Evolutionary conservation across 2,329 filamentous ascomycete species (phyloP), one percentile per base, ranked within the genome.

Genomic region (Colletotrichum filicis): DNA sequence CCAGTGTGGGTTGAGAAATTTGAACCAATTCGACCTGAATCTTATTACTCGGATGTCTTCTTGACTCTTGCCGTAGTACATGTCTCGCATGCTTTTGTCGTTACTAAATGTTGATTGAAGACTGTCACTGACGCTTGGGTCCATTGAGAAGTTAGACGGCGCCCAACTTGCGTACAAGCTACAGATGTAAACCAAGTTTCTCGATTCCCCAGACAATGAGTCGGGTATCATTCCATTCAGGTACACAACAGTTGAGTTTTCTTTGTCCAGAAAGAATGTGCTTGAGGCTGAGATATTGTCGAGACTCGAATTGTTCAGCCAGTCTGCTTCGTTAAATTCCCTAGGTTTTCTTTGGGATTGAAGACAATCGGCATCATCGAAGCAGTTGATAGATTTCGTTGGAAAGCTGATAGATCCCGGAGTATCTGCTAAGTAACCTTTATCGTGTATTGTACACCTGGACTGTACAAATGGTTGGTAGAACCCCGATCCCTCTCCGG

Each of bases 401-500:
- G 62, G 68, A 2, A 35, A 71, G 4, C n/a, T 16, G 42, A 46
- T 19, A 46, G 42, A 46, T n/a, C 42, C 42, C 1, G 56, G 1
- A 4, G 3, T 9, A 4, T 42, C 4, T 0, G n/a, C 5, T 6
- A 56, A 12, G 8, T 56, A 2, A 1, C 63, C 37, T 12, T 37
- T 28, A 4, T 65, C 32, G 16, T 66, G 60, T 3, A 68, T 11
- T 2, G 6, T 19, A 12, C 72, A 74, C n/a, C 42, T 67, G 1
- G 52, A 53, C 22, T 74, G 68, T 2, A 71, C 53, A 22, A 71
- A 58, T 2, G 71, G 71, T 8, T 74, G 71, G 5, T 60, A 57
- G 2, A 71, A n/a, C 26, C 14, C 55, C 3, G 60, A 28, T 53
- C 12, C 19, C 16, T 22, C 8, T 22, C 5, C 42, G 1, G 42